A percentile compares a stretch with the other conserved stretches of the same genome.
Evolutionary conservation across 1,139 yeast species (phyloP).

Genomic region (Meyerozyma smithsonii): DNA sequence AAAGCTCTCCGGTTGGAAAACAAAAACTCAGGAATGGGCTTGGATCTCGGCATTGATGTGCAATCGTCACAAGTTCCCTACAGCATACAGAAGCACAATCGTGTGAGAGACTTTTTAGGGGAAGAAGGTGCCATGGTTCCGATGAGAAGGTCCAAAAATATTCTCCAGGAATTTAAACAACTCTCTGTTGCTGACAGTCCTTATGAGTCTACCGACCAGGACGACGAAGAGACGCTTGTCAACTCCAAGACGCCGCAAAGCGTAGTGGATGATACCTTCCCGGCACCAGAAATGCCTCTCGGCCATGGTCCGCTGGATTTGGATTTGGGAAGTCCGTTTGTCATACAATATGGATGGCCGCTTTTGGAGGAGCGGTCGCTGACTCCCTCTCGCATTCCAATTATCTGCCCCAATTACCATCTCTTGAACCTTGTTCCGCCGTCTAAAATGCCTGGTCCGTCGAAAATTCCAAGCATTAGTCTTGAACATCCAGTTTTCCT

Average conservation of each 20-base stretch:
- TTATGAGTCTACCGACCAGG: slow-evolving; percentile 7
- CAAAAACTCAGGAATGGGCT: slow-evolving; percentile 21
- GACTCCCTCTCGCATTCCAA: slow-evolving; percentile 22
- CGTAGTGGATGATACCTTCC: slow-evolving; percentile 3
- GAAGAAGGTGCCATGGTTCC: slow-evolving; percentile 11
- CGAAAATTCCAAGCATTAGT: slow-evolving; percentile 29
- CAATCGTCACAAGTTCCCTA: slow-evolving; percentile 28
- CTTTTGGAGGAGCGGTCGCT: slow-evolving; percentile 4
- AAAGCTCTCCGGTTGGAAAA: neutral
- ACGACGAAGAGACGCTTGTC: slow-evolving; percentile 21
- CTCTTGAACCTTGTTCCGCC: slow-evolving; percentile 21
- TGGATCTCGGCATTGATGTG: slow-evolving; percentile 34
- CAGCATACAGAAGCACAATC: slow-evolving; percentile 30
- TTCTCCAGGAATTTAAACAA: slow-evolving; percentile 7
- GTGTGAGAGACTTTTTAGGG: slow-evolving; percentile 21
- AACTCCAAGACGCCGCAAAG: slow-evolving; percentile 13
- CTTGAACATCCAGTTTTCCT: slow-evolving; percentile 27
- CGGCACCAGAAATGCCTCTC: neutral
- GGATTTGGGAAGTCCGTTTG: neutral
- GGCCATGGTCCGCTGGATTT: neutral
- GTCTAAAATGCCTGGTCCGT: slow-evolving; percentile 14
- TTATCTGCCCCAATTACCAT: slow-evolving; percentile 21
- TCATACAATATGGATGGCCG: neutral
- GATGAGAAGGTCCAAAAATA: slow-evolving; percentile 10
- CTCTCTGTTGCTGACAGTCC: neutral